Base-by-base conservation (phyloP, 2,329 filamentous ascomycete genomes). In the Meredithiella fracta region DNA sequence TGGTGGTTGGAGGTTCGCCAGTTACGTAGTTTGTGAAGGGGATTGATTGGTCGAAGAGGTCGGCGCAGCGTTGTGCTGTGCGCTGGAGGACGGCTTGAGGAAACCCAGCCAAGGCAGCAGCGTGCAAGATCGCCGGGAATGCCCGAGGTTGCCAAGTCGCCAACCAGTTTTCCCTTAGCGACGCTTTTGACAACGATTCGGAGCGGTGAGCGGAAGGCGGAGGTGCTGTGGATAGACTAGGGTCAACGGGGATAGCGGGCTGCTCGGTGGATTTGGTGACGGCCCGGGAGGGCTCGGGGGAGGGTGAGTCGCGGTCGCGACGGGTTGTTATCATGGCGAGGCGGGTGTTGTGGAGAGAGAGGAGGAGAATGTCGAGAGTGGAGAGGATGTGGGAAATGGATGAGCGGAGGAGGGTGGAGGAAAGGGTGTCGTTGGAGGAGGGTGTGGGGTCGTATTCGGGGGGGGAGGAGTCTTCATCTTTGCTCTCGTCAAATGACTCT, bases 121-220 rank as follows among this genome's bases (percentile, higher is more conserved):
- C 74, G 0, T 86, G 86, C 26, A 96, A 69, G 1, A 96, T 77
- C 61, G 94, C 86, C 61, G 81, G 85, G 91, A 91, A 97, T 68
- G 94, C 85, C 22, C 85, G 77, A 11, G 80, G 69, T 14, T 67
- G 72, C 65, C 66, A 73, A 47, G 65, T 63, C 1, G 62, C 60
- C 2, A 67, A 62, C 55, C 58, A 57, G 56, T 65, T 62, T 37
- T 64, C 61, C 15, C 60, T 61, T n/a, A 34, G 23, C 15, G 4
- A 40, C 11, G 44, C 8, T 50, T 47, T 47, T 22, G 38, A 47
- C 6, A 23, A 20, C 22, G 55, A 14, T 47, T 42, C 22, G 9
- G n/a, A 15, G 17, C 52, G 8, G n/a, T 25, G 5, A 11, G 34
- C 17, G 9, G 53, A 25, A 1, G 26, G 56, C 20, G 31, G 47